phyloP scores from a whole-genome alignment of 164 flowering plant species.

The Taxillus chinensis region DNA sequence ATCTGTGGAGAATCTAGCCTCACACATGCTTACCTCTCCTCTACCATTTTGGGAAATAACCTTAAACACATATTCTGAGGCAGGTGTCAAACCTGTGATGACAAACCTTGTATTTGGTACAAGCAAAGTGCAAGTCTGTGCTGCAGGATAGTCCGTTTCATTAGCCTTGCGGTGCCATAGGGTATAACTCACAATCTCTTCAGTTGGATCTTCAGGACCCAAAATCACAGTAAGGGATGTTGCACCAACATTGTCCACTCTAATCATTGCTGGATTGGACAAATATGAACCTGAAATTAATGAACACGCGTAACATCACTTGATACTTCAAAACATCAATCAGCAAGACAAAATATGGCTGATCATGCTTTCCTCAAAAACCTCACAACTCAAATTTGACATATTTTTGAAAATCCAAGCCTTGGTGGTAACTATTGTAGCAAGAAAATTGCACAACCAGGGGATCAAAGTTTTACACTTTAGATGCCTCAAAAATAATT shows the following conservation, averaged over 20 bases:
- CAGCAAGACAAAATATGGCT: too few species aligned
- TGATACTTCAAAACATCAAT: too few species aligned
- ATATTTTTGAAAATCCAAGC: too few species aligned
- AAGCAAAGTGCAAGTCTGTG: conserved; percentile 50
- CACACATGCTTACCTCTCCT: conserved; percentile 38
- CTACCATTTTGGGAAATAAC: conserved; percentile 29
- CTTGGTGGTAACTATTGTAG: too few species aligned
- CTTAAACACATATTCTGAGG: conserved; percentile 59
- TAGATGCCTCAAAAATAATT: background rate
- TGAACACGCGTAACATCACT: too few species aligned
- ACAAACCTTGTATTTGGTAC: conserved; percentile 38
- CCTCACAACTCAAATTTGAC: too few species aligned
- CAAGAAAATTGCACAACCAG: background rate
- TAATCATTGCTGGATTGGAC: conserved; percentile 25
- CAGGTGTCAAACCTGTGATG: conserved; percentile 49
- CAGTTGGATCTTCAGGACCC: conserved; percentile 23
- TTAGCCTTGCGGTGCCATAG: conserved; percentile 70
- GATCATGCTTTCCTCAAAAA: too few species aligned
- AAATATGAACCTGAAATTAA: conserved; percentile 27
- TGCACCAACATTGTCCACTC: conserved; percentile 43
- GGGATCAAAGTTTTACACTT: background rate
- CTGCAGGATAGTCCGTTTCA: conserved; percentile 36
- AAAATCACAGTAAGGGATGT: conserved; percentile 55
- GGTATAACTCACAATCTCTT: conserved; percentile 25
- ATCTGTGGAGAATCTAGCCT: conserved; percentile 36